Evolutionary conservation across 2,329 filamentous ascomycete species (phyloP).

Genomic region (Paraconiothyrium brasiliense): DNA sequence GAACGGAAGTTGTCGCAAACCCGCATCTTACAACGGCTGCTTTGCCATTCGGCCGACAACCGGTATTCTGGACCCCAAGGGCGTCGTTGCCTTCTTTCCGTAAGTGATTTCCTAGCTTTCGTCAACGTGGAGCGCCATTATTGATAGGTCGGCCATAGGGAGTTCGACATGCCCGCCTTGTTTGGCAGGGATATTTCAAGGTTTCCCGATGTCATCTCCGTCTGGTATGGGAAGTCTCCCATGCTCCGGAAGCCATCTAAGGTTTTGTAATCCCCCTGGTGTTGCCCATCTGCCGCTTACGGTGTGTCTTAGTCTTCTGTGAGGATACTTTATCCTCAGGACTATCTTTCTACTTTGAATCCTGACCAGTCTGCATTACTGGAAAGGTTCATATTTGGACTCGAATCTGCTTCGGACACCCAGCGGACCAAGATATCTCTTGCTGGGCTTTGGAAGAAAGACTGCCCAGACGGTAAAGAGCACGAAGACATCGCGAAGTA

Average conservation of each 20-base stretch:
- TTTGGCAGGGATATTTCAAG: constrained; percentile 10
- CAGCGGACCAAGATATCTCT: constrained; percentile 15
- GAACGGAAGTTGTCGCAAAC: constrained; percentile 19
- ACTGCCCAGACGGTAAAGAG: constrained; percentile 5
- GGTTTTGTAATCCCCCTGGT: background rate
- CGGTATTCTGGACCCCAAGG: constrained; percentile 2
- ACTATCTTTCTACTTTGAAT: constrained; percentile 16
- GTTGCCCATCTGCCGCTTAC: no score
- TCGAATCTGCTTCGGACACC: background rate
- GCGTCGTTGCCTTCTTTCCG: constrained; percentile 4
- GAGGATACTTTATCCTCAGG: constrained; percentile 11
- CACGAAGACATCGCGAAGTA: background rate
- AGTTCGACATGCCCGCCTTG: constrained; percentile 16
- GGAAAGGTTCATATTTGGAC: constrained; percentile 2
- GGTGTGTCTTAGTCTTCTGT: background rate
- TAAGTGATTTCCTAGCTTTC: background rate
- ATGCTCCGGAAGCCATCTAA: constrained; percentile 1
- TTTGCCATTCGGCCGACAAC: constrained; percentile 15
- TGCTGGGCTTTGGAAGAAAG: constrained; percentile 12
- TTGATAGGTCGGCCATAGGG: background rate
- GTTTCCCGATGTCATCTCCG: constrained; percentile 8
- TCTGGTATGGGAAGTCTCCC: constrained; percentile 13
- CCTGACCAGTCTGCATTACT: constrained; percentile 5
- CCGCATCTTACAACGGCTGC: constrained; percentile 11
- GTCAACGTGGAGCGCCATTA: background rate